Conservation (phyloP, 768 basidiomycete genomes). For the Mycena olivaceomarginata region DNA sequence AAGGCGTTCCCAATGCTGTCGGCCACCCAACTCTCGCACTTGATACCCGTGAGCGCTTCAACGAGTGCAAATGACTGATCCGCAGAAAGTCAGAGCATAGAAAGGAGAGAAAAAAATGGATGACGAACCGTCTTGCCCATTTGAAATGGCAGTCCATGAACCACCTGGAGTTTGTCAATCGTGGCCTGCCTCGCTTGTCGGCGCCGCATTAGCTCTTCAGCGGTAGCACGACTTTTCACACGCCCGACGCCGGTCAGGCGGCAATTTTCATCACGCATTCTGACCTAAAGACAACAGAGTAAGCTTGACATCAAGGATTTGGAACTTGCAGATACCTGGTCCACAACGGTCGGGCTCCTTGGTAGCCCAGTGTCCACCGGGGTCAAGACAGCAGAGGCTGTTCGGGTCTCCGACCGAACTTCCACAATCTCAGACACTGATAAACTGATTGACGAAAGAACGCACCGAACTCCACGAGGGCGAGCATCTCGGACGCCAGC, state of each 20-base stretch:
- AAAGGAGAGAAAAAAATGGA: conserved; percentile 26
- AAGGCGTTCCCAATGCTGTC: conserved; percentile 35
- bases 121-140: conserved; percentile 31
- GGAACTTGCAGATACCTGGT: conserved; percentile 32
- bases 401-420: conserved; percentile 33
- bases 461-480: conserved; percentile 31
- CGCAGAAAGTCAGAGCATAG: conserved; percentile 16
- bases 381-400: conserved; percentile 31
- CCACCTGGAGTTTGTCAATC: conserved; percentile 27
- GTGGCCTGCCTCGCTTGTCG: conserved; percentile 7
- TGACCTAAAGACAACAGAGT: conserved; percentile 32
- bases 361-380: conserved; percentile 23
- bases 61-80: conserved; percentile 28
- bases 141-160: conserved; percentile 32
- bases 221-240: conserved; percentile 13
- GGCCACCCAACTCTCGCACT: conserved; percentile 24
- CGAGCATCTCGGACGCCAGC: conserved; percentile 38
- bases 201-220: conserved; percentile 18
- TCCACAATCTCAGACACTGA: conserved; percentile 32
- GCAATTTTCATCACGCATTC: conserved; percentile 30
- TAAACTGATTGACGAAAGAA: conserved; percentile 34
- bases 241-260: conserved; percentile 35
- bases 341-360: conserved; percentile 24
- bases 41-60: conserved; percentile 29
- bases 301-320: conserved; percentile 26